A percentile compares a stretch with the other conserved stretches of the same genome.
phyloP scores from a whole-genome alignment of 2,329 filamentous ascomycete species.

The Fusarium humuli region DNA sequence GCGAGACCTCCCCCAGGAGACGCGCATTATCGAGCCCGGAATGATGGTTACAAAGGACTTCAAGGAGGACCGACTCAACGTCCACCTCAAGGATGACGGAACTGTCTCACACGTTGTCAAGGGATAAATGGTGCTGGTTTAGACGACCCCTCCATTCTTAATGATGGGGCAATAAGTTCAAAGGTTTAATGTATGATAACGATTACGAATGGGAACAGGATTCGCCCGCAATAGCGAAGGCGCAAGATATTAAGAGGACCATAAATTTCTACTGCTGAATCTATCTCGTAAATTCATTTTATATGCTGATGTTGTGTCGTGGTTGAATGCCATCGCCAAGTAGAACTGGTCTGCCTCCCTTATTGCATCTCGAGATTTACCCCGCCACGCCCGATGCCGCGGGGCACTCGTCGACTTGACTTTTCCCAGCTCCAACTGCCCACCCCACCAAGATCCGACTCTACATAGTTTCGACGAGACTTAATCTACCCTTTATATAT shows the following conservation, averaged over 20 bases:
- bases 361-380: conserved; percentile 49
- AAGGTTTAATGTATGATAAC: conserved; percentile 30
- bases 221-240: neutral
- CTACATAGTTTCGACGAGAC: conserved; percentile 10
- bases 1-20: conserved; percentile 67
- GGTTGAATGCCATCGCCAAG: neutral
- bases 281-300: neutral
- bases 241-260: conserved; percentile 27
- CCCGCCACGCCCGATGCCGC: conserved; percentile 44
- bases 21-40: conserved; percentile 68
- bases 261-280: neutral
- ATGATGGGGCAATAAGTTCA: neutral
- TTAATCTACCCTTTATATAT: neutral
- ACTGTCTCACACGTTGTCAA: conserved; percentile 70
- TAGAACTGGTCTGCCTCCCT: conserved; percentile 16
- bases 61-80: conserved; percentile 65
- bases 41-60: conserved; percentile 70
- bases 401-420: conserved; percentile 43
- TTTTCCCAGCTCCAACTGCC: conserved; percentile 40
- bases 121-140: conserved; percentile 53
- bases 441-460: conserved; percentile 40
- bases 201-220: neutral
- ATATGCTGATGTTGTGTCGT: neutral
- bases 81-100: conserved; percentile 70
- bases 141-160: conserved; percentile 8